phyloP scores from a whole-genome alignment of 371 early-diverging fungal species.

The Smittium culicis region DNA sequence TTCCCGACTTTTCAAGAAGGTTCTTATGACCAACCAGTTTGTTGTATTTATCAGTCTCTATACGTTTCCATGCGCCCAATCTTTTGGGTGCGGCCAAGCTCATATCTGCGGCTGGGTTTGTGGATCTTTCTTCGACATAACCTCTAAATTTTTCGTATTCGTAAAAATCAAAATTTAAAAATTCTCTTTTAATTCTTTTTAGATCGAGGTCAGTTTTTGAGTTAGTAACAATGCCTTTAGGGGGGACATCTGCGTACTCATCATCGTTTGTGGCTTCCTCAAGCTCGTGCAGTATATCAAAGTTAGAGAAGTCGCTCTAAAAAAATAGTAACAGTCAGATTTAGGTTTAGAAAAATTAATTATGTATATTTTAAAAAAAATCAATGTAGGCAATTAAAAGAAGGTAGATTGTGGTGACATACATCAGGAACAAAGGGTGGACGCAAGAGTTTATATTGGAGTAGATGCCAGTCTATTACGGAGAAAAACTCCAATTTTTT shows the following conservation, averaged over 20 bases:
- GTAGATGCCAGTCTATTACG: conserved; percentile 60
- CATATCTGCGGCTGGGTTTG: conserved; percentile 19
- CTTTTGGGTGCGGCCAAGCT: conserved; percentile 15
- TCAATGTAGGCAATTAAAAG: neutral
- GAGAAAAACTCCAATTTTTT: conserved; percentile 81
- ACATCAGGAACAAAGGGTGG: conserved; percentile 40
- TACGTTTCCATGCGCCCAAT: conserved; percentile 7
- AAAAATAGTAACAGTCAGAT: conserved; percentile 19
- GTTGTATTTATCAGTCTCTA: neutral
- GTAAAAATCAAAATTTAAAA: conserved; percentile 29
- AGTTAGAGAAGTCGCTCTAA: conserved; percentile 52
- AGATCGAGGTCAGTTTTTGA: conserved; percentile 19
- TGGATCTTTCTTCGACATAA: conserved; percentile 19
- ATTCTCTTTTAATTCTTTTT: conserved; percentile 15
- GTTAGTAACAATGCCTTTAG: conserved; percentile 15
- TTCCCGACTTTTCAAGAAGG: neutral
- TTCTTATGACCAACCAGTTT: neutral
- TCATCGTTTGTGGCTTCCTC: conserved; percentile 84
- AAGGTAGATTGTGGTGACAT: neutral
- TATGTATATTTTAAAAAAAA: neutral
- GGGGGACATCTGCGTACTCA: conserved; percentile 42
- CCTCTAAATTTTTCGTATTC: conserved; percentile 30
- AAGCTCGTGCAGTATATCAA: conserved; percentile 86
- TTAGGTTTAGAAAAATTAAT: conserved; percentile 1
- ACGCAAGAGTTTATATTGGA: conserved; percentile 24